Evolutionary conservation across 495 filamentous ascomycete species (phyloP).

Genomic region (Neurospora sp.): DNA sequence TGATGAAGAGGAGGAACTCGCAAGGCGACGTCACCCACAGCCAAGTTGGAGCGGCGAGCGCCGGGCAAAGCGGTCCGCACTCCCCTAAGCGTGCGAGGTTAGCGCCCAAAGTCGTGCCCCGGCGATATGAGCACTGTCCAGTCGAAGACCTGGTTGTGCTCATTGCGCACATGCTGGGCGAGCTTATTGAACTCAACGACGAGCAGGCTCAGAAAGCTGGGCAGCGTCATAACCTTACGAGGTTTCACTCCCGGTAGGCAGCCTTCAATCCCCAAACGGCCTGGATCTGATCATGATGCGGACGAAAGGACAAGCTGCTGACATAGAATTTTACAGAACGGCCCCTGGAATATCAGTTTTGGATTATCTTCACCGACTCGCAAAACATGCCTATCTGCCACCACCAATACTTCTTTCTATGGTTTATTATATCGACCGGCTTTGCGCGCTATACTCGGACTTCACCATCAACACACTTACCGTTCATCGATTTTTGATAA

Average conservation of each 20-base stretch:
- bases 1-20: slow-evolving; percentile 36
- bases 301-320: neutral
- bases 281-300: too few species aligned
- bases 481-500: slow-evolving; percentile 93
- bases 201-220: slow-evolving; percentile 73
- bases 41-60: slow-evolving; percentile 1
- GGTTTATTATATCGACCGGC: slow-evolving; percentile 97
- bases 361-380: slow-evolving; percentile 86
- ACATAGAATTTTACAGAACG: slow-evolving; percentile 40
- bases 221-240: slow-evolving; percentile 50
- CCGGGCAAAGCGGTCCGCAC: slow-evolving; percentile 28
- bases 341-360: slow-evolving; percentile 87
- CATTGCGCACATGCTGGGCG: slow-evolving; percentile 90
- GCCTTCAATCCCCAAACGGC: neutral
- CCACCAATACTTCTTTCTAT: slow-evolving; percentile 96
- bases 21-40: slow-evolving; percentile 41
- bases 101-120: slow-evolving; percentile 59
- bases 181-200: slow-evolving; percentile 89
- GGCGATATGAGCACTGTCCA: slow-evolving; percentile 66
- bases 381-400: slow-evolving; percentile 85
- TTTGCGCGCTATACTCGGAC: slow-evolving; percentile 81
- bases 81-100: slow-evolving; percentile 39
- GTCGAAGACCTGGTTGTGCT: slow-evolving; percentile 77
- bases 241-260: slow-evolving; percentile 82
- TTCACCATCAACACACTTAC: slow-evolving; percentile 93